Conservation (phyloP, 2,329 filamentous ascomycete species). For the Colletotrichum tabaci region DNA sequence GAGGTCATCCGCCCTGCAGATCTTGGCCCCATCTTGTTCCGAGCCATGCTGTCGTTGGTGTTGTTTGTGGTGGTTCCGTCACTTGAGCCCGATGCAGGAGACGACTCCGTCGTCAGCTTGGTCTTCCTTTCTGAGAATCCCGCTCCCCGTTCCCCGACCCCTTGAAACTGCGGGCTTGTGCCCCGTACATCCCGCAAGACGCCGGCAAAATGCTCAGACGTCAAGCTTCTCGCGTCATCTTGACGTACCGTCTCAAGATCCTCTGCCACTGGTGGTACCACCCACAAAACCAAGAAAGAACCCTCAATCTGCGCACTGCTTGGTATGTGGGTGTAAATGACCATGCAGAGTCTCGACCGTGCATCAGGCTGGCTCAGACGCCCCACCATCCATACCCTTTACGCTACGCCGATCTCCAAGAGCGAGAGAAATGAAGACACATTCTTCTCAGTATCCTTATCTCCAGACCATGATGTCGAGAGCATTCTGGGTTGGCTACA, state of each 20-base stretch:
- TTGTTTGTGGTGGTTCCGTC: constrained; percentile 6
- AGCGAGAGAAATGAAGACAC: constrained; percentile 17
- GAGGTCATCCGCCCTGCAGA: constrained; percentile 25
- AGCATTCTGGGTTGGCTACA: background rate
- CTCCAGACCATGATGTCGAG: background rate
- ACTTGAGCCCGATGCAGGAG: constrained; percentile 18
- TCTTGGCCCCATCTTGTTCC: constrained; percentile 25
- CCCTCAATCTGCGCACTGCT: constrained; percentile 2
- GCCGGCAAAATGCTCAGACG: constrained; percentile 16
- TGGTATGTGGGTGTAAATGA: constrained; percentile 5
- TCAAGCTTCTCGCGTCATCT: constrained; percentile 18
- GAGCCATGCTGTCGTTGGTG: constrained; percentile 16
- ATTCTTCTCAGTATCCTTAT: constrained; percentile 18
- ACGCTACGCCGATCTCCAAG: constrained; percentile 17
- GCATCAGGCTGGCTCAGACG: constrained; percentile 15
- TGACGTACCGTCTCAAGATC: constrained; percentile 17
- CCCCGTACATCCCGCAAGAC: constrained; percentile 20
- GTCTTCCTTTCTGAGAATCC: constrained; percentile 10
- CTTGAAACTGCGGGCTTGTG: constrained; percentile 27
- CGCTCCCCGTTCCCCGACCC: constrained; percentile 18
- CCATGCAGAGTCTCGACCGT: constrained; percentile 4
- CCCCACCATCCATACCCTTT: constrained; percentile 8
- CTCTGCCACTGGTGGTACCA: constrained; percentile 3
- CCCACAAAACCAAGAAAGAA: too few species aligned
- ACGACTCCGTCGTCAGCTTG: constrained; percentile 14